Evolutionary conservation across 176 grass and related monocot species (phyloP).

Genomic region (Cenchrus purpureus): DNA sequence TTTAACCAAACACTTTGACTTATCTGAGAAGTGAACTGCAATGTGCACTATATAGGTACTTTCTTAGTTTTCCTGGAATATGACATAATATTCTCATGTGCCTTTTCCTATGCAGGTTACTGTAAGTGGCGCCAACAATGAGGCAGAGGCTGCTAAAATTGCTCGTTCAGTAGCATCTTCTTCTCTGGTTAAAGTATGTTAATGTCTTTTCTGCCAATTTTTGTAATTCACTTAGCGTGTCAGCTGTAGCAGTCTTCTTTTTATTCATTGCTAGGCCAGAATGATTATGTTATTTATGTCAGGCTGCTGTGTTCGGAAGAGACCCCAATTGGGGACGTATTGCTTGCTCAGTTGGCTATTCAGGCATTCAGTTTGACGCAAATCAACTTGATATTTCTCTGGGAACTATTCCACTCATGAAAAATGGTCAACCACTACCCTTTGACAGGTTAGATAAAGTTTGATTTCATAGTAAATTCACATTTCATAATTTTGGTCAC

Average conservation of each 20-base stretch:
- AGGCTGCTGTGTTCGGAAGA: slow-evolving; percentile 95
- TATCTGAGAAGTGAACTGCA: slow-evolving; percentile 20
- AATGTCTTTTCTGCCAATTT: slow-evolving; percentile 29
- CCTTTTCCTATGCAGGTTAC: slow-evolving; percentile 54
- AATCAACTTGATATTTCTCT: slow-evolving; percentile 82
- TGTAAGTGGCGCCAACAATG: slow-evolving; percentile 74
- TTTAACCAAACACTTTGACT: neutral
- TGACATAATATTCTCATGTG: slow-evolving; percentile 30
- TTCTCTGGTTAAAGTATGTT: slow-evolving; percentile 90
- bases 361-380: slow-evolving; percentile 74
- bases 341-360: slow-evolving; percentile 92
- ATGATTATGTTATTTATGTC: slow-evolving; percentile 32
- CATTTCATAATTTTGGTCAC: slow-evolving; percentile 18
- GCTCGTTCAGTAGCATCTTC: slow-evolving; percentile 93
- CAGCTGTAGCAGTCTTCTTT: slow-evolving; percentile 18
- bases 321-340: slow-evolving; percentile 99
- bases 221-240: slow-evolving; percentile 3
- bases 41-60: neutral
- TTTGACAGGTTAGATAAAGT: slow-evolving; percentile 83
- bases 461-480: slow-evolving; percentile 25
- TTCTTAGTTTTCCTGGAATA: neutral
- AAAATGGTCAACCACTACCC: slow-evolving; percentile 86
- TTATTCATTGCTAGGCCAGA: slow-evolving; percentile 23
- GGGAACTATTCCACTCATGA: slow-evolving; percentile 84
- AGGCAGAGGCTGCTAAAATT: slow-evolving; percentile 82